Conservation (phyloP, 441 rosid genomes). For the Corymbia citriodora region DNA sequence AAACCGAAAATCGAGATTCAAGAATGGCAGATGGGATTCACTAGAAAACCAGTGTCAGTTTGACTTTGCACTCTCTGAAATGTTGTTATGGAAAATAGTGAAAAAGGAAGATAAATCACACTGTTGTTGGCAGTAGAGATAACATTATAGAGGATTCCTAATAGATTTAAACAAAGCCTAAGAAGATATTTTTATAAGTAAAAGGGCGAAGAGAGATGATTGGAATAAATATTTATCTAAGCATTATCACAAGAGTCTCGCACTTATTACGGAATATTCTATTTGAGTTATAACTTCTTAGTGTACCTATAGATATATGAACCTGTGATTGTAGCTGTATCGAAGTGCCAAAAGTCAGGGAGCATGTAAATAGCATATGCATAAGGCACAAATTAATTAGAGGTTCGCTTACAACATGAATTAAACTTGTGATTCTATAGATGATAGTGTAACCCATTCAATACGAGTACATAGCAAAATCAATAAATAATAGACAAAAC, state of each 20-base stretch:
- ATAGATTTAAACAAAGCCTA: background rate
- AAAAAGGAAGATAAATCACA: background rate
- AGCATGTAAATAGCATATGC: fast-evolving
- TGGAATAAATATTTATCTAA: background rate
- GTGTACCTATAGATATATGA: background rate
- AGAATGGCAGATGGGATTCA: background rate
- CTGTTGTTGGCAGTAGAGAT: background rate
- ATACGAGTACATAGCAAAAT: background rate
- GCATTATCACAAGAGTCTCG: background rate
- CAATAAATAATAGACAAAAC: background rate
- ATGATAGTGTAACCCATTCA: background rate
- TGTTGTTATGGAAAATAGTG: too few relatives aligned
- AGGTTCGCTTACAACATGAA: fast-evolving
- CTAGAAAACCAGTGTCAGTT: background rate
- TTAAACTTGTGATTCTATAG: fast-evolving
- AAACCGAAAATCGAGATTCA: background rate
- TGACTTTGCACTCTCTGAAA: background rate
- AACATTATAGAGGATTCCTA: background rate
- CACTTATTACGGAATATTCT: fast-evolving
- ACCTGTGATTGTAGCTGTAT: fast-evolving
- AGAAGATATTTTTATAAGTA: too few relatives aligned
- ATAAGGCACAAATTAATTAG: fast-evolving
- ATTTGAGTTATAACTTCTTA: background rate
- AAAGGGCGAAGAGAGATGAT: fast-evolving
- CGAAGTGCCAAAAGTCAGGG: background rate